Conservation (phyloP, 2,329 filamentous ascomycete species). For the Beauveria caledonica region DNA sequence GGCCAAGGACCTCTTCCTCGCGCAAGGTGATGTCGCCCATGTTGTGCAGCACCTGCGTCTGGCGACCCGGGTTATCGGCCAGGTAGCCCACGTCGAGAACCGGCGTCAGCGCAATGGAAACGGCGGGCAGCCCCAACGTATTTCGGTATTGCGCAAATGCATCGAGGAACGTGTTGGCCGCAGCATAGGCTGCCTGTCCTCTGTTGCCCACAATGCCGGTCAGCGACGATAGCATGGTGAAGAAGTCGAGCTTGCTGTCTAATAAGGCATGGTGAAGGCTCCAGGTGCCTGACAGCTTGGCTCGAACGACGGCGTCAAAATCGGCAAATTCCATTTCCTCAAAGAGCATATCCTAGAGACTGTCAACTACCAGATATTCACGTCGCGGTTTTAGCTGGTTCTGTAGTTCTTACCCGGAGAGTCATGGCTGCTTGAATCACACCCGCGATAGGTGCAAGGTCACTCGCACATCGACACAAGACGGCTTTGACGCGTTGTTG, state of each 20-base stretch:
- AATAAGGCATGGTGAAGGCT: slow-evolving; percentile 43
- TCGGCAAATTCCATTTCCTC: slow-evolving; percentile 45
- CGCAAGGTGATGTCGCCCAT: slow-evolving; percentile 39
- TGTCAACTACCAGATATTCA: no score
- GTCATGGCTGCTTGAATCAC: slow-evolving; percentile 40
- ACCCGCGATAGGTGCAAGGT: slow-evolving; percentile 31
- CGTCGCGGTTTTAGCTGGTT: no score
- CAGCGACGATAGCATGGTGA: slow-evolving; percentile 43
- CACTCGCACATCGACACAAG: slow-evolving; percentile 15
- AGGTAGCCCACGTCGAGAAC: slow-evolving; percentile 43
- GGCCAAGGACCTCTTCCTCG: slow-evolving; percentile 45
- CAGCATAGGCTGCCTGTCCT: slow-evolving; percentile 45
- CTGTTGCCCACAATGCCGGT: slow-evolving; percentile 43
- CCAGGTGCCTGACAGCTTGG: slow-evolving; percentile 45
- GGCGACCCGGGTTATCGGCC: slow-evolving; percentile 35
- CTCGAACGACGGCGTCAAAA: slow-evolving; percentile 38
- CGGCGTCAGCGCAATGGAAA: slow-evolving; percentile 44
- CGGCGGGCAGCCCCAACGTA: slow-evolving; percentile 31
- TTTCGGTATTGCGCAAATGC: slow-evolving; percentile 33
- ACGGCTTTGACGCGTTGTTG: slow-evolving; percentile 20
- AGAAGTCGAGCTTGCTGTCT: slow-evolving; percentile 39
- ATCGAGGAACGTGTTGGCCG: slow-evolving; percentile 41
- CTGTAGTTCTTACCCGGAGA: slow-evolving; percentile 14
- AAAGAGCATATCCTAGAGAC: slow-evolving; percentile 33
- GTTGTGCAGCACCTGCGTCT: slow-evolving; percentile 39